Conservation (phyloP, 345 rosid species). For the Populus deltoides region DNA sequence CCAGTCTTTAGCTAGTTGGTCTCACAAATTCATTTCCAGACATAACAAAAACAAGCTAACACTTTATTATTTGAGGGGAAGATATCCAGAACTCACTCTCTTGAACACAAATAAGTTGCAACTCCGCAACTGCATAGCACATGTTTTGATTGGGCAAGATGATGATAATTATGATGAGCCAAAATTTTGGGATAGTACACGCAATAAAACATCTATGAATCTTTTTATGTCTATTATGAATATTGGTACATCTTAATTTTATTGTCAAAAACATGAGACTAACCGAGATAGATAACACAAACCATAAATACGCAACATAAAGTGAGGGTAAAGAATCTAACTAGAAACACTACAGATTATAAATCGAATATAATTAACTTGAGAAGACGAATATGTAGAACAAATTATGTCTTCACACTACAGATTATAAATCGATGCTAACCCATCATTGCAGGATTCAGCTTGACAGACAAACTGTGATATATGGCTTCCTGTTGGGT, state of each 20-base stretch:
- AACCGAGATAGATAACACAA: not conserved
- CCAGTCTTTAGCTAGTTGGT: not conserved
- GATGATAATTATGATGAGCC: not conserved
- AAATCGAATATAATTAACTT: too few relatives aligned
- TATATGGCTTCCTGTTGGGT: slow-evolving; percentile 48
- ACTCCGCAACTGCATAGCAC: not conserved
- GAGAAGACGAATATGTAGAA: too few relatives aligned
- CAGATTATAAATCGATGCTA: not conserved
- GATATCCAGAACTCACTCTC: not conserved
- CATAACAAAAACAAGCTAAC: not conserved
- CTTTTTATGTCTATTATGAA: not conserved
- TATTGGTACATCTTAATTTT: not conserved
- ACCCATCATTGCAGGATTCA: not conserved
- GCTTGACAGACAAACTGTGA: not conserved
- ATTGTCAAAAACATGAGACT: not conserved
- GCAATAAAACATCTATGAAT: not conserved
- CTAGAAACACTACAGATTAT: not conserved
- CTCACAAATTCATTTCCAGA: not conserved
- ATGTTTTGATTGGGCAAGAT: not conserved
- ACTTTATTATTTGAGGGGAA: not conserved
- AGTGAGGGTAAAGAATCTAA: not conserved
- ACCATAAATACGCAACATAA: not conserved
- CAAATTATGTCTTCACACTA: not conserved
- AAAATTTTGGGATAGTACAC: not conserved
- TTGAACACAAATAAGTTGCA: not conserved